Evolutionary conservation across 2,329 filamentous ascomycete species (phyloP).

Genomic region (Madurella mycetomatis): DNA sequence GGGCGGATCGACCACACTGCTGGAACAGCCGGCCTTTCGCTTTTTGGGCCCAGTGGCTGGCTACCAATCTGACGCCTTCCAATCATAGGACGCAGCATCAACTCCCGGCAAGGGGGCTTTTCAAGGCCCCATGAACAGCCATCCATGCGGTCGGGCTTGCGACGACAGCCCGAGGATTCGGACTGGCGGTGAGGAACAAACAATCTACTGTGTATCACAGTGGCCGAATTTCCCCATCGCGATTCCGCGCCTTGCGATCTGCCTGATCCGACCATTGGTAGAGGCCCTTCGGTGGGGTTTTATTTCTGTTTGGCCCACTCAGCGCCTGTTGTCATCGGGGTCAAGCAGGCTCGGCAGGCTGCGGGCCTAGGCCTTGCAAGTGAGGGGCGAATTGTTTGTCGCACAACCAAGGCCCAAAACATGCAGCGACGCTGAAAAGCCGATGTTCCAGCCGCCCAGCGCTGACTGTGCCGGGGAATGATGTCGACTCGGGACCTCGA

Average conservation of each 20-base stretch:
- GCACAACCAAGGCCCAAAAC: background rate
- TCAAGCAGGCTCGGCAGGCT: background rate
- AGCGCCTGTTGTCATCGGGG: background rate
- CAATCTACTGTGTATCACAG: background rate
- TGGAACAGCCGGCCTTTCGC: conserved; percentile 11
- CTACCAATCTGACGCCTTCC: background rate
- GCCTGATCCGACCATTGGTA: background rate
- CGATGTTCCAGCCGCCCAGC: too few species aligned
- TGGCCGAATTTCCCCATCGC: background rate
- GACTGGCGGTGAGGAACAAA: background rate
- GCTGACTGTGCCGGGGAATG: too few species aligned
- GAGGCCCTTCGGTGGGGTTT: background rate
- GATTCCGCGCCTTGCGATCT: background rate
- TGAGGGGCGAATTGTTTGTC: background rate
- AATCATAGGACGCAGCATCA: background rate
- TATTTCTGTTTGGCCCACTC: background rate
- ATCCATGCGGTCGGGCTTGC: background rate
- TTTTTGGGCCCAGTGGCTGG: background rate
- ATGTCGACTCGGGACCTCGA: background rate
- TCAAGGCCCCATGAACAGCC: conserved; percentile 12
- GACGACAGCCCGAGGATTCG: conserved; percentile 5
- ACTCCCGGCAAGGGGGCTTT: background rate
- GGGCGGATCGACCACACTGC: conserved; percentile 24
- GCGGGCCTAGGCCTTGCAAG: background rate
- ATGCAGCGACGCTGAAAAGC: too few species aligned